Evolutionary conservation across 2,329 filamentous ascomycete species (phyloP).

Genomic region (Claviceps sp.): DNA sequence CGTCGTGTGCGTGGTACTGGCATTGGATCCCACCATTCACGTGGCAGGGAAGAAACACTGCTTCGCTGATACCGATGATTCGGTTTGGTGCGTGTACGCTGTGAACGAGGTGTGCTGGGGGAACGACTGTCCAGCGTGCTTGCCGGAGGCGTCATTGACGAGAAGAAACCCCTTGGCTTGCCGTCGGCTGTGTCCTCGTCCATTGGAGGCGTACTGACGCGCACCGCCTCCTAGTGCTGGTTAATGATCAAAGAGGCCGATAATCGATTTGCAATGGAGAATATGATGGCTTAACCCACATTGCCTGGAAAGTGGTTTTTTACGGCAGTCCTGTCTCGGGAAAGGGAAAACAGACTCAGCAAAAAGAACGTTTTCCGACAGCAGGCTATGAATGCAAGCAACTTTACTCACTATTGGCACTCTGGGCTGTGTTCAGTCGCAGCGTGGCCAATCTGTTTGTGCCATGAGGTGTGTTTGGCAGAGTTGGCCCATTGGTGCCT

Average conservation of each 20-base stretch:
- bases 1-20: slow-evolving; percentile 12
- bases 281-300: slow-evolving; percentile 11
- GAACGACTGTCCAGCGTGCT: not conserved
- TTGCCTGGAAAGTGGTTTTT: slow-evolving; percentile 22
- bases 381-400: not conserved
- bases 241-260: not conserved
- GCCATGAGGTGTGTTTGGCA: not conserved
- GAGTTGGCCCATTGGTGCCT: not conserved
- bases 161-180: slow-evolving; percentile 29
- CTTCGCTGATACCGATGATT: slow-evolving; percentile 9
- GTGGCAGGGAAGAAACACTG: slow-evolving; percentile 13
- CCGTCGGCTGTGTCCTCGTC: slow-evolving; percentile 24
- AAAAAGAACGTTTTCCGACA: not conserved
- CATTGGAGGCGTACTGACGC: slow-evolving; percentile 33
- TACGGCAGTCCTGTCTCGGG: slow-evolving; percentile 7
- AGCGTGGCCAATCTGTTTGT: not conserved
- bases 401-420: slow-evolving; percentile 2
- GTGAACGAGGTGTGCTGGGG: slow-evolving; percentile 1
- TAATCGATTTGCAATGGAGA: not conserved
- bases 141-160: slow-evolving; percentile 21
- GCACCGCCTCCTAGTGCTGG: slow-evolving; percentile 30
- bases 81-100: slow-evolving; percentile 9
- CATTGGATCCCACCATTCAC: slow-evolving; percentile 24
- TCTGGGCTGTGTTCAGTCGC: not conserved
- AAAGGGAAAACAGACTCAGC: not conserved